phyloP scores from a whole-genome alignment of 768 basidiomycete species.

The Phylloporus sp. region DNA sequence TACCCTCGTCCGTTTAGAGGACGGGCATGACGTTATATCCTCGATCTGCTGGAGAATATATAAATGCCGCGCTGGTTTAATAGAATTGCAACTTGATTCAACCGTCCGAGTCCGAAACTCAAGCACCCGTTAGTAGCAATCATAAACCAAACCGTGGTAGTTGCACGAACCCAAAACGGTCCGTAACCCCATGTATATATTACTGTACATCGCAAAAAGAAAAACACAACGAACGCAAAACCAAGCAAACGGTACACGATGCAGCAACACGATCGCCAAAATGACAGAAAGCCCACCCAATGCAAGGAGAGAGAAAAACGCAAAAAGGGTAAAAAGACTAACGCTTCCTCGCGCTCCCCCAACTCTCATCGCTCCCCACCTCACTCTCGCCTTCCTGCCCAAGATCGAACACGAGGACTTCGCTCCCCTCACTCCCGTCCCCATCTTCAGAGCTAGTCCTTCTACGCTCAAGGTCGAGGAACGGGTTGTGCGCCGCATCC shows the following conservation, averaged over 20 bases:
- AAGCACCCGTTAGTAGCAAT: too few species aligned
- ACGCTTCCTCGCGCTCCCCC: conserved; percentile 22
- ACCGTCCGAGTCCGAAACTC: too few species aligned
- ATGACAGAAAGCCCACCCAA: too few species aligned
- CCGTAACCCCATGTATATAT: too few species aligned
- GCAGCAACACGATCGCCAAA: background rate
- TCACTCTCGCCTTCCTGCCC: conserved; percentile 17
- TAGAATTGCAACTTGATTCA: too few species aligned
- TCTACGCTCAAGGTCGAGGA: conserved; percentile 21
- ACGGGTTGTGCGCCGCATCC: conserved; percentile 17
- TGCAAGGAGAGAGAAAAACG: too few species aligned
- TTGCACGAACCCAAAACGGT: background rate
- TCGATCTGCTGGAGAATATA: background rate
- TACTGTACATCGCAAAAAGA: background rate
- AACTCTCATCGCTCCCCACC: conserved; percentile 21
- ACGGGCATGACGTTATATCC: too few species aligned
- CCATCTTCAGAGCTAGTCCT: background rate
- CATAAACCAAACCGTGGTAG: background rate
- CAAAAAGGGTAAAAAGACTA: conserved; percentile 3
- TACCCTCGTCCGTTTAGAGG: background rate
- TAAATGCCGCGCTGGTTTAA: background rate
- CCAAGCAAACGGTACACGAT: background rate
- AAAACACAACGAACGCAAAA: background rate
- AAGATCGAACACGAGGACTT: conserved; percentile 10
- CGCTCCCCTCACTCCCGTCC: conserved; percentile 18